phyloP scores from a whole-genome alignment of 2,329 filamentous ascomycete species.

The Colletotrichum sp. region DNA sequence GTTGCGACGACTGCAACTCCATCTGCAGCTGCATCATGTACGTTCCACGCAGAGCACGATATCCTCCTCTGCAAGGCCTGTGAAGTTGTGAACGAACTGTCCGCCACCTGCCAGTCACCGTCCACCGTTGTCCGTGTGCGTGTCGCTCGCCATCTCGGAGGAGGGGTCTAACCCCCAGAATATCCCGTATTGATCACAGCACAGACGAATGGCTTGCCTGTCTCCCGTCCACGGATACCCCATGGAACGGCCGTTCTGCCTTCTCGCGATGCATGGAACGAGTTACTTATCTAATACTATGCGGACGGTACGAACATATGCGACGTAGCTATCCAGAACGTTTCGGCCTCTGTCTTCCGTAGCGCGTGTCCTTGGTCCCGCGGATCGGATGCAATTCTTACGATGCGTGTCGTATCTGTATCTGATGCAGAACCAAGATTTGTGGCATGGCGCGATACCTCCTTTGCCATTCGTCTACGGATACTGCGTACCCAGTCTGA shows the following conservation, averaged over 20 bases:
- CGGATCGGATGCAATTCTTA: not conserved
- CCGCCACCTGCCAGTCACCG: constrained; percentile 8
- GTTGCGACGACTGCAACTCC: not conserved
- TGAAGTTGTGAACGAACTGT: not conserved
- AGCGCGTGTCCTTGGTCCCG: not conserved
- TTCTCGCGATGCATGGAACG: not conserved
- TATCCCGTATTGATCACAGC: not conserved
- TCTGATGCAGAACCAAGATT: not conserved
- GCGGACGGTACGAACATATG: not conserved
- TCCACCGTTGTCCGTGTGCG: not conserved
- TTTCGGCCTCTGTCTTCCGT: not conserved
- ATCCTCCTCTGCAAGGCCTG: not conserved
- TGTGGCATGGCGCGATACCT: not conserved
- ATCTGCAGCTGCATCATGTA: not conserved
- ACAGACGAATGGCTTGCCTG: no score
- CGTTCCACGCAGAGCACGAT: not conserved
- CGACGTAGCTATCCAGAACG: not conserved
- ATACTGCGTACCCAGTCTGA: not conserved
- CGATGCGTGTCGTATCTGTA: not conserved
- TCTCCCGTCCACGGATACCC: not conserved
- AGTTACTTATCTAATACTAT: not conserved
- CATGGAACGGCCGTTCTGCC: not conserved
- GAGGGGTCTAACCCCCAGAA: not conserved
- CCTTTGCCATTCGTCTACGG: not conserved
- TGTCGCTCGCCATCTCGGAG: not conserved